These are phyloP conservation scores for Physaria fendleri DNA, from an alignment of 345 rosid genomes.

Conservation along the genomic window DNA sequence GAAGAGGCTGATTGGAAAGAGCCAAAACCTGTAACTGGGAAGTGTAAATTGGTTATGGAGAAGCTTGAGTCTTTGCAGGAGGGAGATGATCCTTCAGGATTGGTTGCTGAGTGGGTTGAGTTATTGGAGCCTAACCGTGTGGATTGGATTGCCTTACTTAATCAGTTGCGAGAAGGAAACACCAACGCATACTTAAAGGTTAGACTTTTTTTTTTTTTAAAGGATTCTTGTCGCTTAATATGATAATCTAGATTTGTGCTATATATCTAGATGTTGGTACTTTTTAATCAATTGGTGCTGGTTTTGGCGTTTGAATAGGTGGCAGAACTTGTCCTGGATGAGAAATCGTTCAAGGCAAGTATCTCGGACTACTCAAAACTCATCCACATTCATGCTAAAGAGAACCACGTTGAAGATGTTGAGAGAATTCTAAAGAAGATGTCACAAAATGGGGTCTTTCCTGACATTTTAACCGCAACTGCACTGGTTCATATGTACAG, in stretches of 20 bases:
- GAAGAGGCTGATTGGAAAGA: constrained; percentile 59
- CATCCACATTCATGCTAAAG: constrained; percentile 59
- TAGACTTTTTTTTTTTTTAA: neutral
- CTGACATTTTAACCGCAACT: constrained; percentile 49
- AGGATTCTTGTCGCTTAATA: neutral
- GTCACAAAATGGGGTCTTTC: constrained; percentile 52
- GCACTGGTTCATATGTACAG: constrained; percentile 62
- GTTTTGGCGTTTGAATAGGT: constrained; percentile 43
- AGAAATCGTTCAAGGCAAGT: constrained; percentile 57
- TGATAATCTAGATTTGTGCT: neutral
- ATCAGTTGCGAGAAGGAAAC: constrained; percentile 53
- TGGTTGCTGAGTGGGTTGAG: constrained; percentile 69
- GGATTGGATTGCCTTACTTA: constrained; percentile 75
- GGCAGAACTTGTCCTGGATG: constrained; percentile 55
- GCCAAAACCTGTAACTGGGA: constrained; percentile 67
- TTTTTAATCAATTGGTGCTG: constrained; percentile 12
- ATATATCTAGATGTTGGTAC: neutral
- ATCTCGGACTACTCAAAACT: constrained; percentile 61
- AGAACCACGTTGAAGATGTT: constrained; percentile 48
- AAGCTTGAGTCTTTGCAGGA: constrained; percentile 54
- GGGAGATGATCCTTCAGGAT: constrained; percentile 63
- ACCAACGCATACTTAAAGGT: constrained; percentile 54
- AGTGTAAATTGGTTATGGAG: constrained; percentile 59
- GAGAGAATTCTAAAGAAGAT: constrained; percentile 72
- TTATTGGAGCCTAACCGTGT: constrained; percentile 68